These are phyloP conservation scores for Aspergillus nanangensis DNA, from an alignment of 495 filamentous ascomycete species.

Conservation along the genomic window DNA sequence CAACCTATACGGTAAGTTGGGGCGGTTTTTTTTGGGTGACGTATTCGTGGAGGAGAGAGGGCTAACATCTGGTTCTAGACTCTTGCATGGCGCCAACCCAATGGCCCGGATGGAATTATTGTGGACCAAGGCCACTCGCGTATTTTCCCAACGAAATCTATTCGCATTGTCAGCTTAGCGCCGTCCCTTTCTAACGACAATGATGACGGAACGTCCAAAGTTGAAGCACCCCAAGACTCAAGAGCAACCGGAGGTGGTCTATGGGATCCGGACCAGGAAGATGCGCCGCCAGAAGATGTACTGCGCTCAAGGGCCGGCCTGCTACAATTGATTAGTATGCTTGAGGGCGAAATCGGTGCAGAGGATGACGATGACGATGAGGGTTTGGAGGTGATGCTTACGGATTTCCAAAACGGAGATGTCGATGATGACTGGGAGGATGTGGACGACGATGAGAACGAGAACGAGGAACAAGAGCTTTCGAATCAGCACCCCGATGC, in stretches of 20 bases:
- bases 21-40: background rate
- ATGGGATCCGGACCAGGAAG: constrained; percentile 4
- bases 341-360: constrained; percentile 19
- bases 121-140: constrained; percentile 19
- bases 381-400: constrained; percentile 1
- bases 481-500: background rate
- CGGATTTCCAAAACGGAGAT: constrained; percentile 2
- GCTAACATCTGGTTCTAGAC: constrained; percentile 22
- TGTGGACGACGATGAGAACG: constrained; percentile 1
- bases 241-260: constrained; percentile 2
- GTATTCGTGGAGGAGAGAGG: background rate
- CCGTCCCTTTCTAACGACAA: too few species aligned
- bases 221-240: background rate
- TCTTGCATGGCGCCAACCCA: constrained; percentile 28
- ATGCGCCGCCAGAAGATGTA: constrained; percentile 9
- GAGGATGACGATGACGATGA: constrained; percentile 14
- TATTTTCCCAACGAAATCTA: constrained; percentile 34
- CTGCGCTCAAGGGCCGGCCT: constrained; percentile 22
- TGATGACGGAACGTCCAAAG: constrained; percentile 1
- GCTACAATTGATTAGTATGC: constrained; percentile 27
- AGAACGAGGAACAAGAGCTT: background rate
- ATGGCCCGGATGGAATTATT: constrained; percentile 12
- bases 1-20: constrained; percentile 31
- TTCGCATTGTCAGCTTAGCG: constrained; percentile 32
- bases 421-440: constrained; percentile 19